These are phyloP conservation scores for Lachnellula occidentalis DNA, from an alignment of 2,329 filamentous ascomycete species.

Conservation along the genomic window DNA sequence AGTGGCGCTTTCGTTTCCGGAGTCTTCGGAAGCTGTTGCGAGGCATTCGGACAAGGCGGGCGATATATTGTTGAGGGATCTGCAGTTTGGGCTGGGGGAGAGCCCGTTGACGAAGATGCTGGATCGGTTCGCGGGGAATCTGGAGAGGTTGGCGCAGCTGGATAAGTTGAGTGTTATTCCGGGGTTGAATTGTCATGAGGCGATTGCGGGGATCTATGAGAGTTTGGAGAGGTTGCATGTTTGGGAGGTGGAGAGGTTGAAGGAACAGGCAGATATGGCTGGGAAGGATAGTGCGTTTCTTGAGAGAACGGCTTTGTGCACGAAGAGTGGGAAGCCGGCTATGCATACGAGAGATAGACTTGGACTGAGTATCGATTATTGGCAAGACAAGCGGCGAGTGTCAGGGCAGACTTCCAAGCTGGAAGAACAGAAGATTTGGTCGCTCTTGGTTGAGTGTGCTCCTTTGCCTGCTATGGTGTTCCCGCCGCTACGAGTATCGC, in stretches of 20 bases:
- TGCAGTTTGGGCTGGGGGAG: slow-evolving; percentile 53
- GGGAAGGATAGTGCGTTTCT: slow-evolving; percentile 40
- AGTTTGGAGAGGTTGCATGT: slow-evolving; percentile 65
- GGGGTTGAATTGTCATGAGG: slow-evolving; percentile 70
- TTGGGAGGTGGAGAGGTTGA: slow-evolving; percentile 59
- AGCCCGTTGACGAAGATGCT: slow-evolving; percentile 65
- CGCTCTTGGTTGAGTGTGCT: slow-evolving; percentile 61
- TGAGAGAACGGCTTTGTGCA: slow-evolving; percentile 46
- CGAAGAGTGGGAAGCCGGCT: slow-evolving; percentile 61
- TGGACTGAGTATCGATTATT: slow-evolving; percentile 71
- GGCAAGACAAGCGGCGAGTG: slow-evolving; percentile 58
- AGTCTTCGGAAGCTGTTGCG: slow-evolving; percentile 51
- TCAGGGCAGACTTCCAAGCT: slow-evolving; percentile 32
- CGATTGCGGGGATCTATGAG: slow-evolving; percentile 66
- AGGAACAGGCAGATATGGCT: slow-evolving; percentile 42
- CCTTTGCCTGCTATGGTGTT: slow-evolving; percentile 40
- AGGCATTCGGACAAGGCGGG: slow-evolving; percentile 57
- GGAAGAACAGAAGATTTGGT: slow-evolving; percentile 48
- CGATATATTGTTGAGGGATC: slow-evolving; percentile 59
- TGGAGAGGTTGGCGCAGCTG: slow-evolving; percentile 62
- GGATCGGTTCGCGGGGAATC: slow-evolving; percentile 64
- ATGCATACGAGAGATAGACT: slow-evolving; percentile 65
- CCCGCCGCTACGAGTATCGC: slow-evolving; percentile 63
- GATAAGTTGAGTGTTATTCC: slow-evolving; percentile 67
- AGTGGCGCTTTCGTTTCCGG: slow-evolving; percentile 58